Evolutionary conservation across 495 filamentous ascomycete species (phyloP), one percentile per base, ranked within the genome.

Genomic region (Choiromyces venosus): DNA sequence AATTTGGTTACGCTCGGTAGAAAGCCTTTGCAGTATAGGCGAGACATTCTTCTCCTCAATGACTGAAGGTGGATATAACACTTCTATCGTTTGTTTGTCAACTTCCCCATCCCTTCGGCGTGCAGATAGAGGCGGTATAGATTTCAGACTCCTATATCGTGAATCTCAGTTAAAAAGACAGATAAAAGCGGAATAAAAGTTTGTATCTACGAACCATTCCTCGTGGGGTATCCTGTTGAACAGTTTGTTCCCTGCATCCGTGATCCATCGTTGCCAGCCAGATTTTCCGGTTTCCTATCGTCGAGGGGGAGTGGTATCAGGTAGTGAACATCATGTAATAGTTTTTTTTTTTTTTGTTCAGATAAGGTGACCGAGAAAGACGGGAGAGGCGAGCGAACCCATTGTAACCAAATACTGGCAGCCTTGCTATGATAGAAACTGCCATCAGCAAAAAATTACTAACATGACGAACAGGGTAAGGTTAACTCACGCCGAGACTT

Each of bases 151-250:
- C 88, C 79, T 81, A 67, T 37, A 52, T 52, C 10, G 44, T 65
- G n/a, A 35, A 21, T 16, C 66, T 37, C 19, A n/a, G 61, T 79
- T 21, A 76, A 46, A 71, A 37, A 37, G 25, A 29, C 37, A 37
- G 21, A 21, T 12, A 40, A 37, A 19, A 67, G 33, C 35, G n/a
- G 25, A 38, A 56, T 61, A 2, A 73, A 39, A 25, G 29, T 29
- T 4, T 67, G 33, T 46, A 64, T 66, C 35, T 66, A 42, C 79
- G 40, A 66, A 81, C 91, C 95, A 99, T 91, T 99, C 95, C 83
- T 97, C 92, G 82, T 91, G 97, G 2, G 94, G 92, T 77, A 99
- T 94, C 56, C 92, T 88, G 79, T 91, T 90, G 68, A 98, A 87
- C 14, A 91, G 87, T 37, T 88, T 85, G 84, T 98, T 97, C 37